Evolutionary conservation across 116 monocot species (phyloP).

Genomic region (Cymodocea nodosa): DNA sequence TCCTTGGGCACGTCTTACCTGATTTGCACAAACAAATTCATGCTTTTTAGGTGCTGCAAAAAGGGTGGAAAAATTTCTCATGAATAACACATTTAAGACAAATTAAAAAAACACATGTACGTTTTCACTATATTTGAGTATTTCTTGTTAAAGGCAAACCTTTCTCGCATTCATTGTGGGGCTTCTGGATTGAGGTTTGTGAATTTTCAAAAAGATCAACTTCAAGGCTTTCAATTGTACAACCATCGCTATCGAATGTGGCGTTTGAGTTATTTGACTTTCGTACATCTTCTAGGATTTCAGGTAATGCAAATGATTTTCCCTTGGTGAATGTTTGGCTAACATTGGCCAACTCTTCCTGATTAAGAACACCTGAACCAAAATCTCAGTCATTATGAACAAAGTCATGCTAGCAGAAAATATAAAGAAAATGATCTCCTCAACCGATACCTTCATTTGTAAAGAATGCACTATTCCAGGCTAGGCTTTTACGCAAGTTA

Average conservation of each 20-base stretch:
- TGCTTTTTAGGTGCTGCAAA: slow-evolving; percentile 36
- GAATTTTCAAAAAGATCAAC: slow-evolving; percentile 53
- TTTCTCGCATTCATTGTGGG: slow-evolving; percentile 7
- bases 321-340: slow-evolving; percentile 36
- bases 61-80: not conserved
- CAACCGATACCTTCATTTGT: slow-evolving; percentile 50
- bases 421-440: not conserved
- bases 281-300: slow-evolving; percentile 47
- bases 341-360: slow-evolving; percentile 65
- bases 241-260: slow-evolving; percentile 50
- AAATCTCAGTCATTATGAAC: not conserved
- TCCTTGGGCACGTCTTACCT: not conserved
- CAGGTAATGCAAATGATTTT: slow-evolving; percentile 21
- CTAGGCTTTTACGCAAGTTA: slow-evolving; percentile 85
- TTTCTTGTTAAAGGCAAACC: not conserved
- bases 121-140: not conserved
- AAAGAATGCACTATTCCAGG: slow-evolving; percentile 91
- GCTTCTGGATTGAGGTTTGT: slow-evolving; percentile 54
- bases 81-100: not conserved
- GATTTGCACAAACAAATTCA: not conserved
- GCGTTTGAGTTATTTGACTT: slow-evolving; percentile 56
- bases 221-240: slow-evolving; percentile 55
- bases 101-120: not conserved
- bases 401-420: not conserved
- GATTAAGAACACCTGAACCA: slow-evolving; percentile 60